Evolutionary conservation across 2,329 filamentous ascomycete species (phyloP), one percentile per base, ranked within the genome.

Genomic region (Aspergillus hortae): DNA sequence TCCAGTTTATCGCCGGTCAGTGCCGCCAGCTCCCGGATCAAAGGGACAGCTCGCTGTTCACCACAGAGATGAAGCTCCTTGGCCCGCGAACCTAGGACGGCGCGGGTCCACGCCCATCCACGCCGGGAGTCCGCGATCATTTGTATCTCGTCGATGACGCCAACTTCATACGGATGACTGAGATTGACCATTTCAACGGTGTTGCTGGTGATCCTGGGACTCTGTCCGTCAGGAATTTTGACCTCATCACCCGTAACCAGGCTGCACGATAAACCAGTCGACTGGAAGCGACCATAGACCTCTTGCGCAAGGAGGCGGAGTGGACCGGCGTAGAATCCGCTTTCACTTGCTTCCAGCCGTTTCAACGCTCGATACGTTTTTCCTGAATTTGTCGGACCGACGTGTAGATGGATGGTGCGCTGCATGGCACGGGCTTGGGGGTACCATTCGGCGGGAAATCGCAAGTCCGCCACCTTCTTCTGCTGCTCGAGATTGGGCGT

Each of bases 121-220:
- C 94, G 86, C 0, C 90, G 83, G 0, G 69, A 56, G 63, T 91
- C 86, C 14, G 84, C 86, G 60, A 99, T 90, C 94, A 99, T 97
- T 72, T 99, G 94, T 52, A 99, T 97, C 74, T 99, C 94, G 66
- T 99, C 94, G 56, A 99, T 92, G 59, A 99, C 92, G 1, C 90
- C 92, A 33, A 99, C 92, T 40, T 97, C 92, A 27, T 89, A 84
- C 2, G 69, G 67, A 4, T 72, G 71, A 45, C 79, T 77, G 17
- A 84, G 60, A 6, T 81, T 81, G 21, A 86, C 80, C 87, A 99
- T 99, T 70, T 99, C 94, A 3, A 99, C 94, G 0, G 94, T 99
- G 66, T 94, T 96, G 66, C 90, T 92, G 52, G 80, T 81, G 64
- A 95, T 86, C 55, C 79, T 63, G 2, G 71, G 61, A 4, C 73